Evolutionary conservation across 495 filamentous ascomycete species (phyloP), one percentile per base, ranked within the genome.

Genomic region (Cladorrhinum samala): DNA sequence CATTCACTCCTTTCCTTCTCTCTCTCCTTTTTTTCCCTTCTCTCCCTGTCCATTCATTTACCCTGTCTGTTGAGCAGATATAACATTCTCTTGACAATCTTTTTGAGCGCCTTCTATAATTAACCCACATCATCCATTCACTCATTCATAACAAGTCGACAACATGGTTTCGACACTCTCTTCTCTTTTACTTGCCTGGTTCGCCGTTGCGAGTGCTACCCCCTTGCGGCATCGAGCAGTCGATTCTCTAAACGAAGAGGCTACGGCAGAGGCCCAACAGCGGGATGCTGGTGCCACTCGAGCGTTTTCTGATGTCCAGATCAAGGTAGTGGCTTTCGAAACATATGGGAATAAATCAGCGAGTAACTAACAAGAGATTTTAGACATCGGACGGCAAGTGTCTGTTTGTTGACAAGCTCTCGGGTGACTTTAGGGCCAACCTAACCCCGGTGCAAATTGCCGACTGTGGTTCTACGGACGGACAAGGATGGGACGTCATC

Each of bases 361-460:
- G n/a, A n/a, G n/a, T n/a, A n/a, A n/a, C n/a, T n/a, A n/a, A n/a
- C n/a, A n/a, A n/a, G n/a, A n/a, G n/a, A n/a, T n/a, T 14, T 38
- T 37, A 78, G 75, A 79, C 77, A 20, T 73, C 76, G 1, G 70
- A 73, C 49, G 76, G 75, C 8, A 65, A 69, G 55, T 82, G 78
- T 48, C 71, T 82, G 18, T 77, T 74, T 49, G 71, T 82, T 20
- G 68, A 80, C 53, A 68, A 77, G 51, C 64, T 78, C 2, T 79
- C 77, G 4, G 78, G 78, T 5, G 78, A 82, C 57, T 82, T 82
- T 54, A 71, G 78, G 19, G 74, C 73, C 43, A 82, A 82, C 55
- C 61, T 82, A 50, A 80, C 69, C n/a, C 77, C 76, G 1, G 63
- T 82, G 39, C 72, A 77, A 51, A 64, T 78, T 16, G 72, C 66